Percentiles rank a stretch among this genome's conserved stretches.
Conservation (phyloP, 192 early-diverging fungal species). For the Cetraspora pellucida region DNA sequence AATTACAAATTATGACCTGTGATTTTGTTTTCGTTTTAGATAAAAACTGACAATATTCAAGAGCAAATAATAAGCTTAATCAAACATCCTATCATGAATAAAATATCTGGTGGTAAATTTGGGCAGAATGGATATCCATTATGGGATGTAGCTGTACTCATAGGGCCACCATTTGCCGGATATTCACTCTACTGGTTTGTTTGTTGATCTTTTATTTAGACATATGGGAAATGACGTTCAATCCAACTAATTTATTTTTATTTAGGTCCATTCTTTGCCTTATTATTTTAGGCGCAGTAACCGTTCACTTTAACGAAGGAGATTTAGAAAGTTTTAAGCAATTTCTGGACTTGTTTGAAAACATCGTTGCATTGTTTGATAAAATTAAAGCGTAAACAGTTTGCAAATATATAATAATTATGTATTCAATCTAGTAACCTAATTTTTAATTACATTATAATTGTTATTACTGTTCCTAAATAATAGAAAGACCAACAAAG, state of each 20-base stretch:
- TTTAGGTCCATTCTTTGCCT: constrained; percentile 13
- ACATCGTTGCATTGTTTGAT: neutral
- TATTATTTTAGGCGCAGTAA: neutral
- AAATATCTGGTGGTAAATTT: constrained; percentile 14
- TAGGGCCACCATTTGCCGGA: constrained; percentile 24
- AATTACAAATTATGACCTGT: no score
- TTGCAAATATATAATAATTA: neutral
- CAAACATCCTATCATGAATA: constrained; percentile 22
- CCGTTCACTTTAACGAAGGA: constrained; percentile 4
- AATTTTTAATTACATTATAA: neutral
- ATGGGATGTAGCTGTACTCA: neutral
- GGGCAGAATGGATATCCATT: constrained; percentile 15
- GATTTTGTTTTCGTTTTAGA: neutral
- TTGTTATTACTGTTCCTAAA: neutral
- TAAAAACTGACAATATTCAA: constrained; percentile 5
- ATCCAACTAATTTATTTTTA: neutral
- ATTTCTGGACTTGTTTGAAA: constrained; percentile 26
- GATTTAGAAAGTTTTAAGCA: constrained; percentile 23
- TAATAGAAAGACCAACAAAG: no score
- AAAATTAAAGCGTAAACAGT: neutral
- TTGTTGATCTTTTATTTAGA: no score
- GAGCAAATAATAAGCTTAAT: neutral
- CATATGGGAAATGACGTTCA: no score
- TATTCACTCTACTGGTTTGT: constrained; percentile 27
- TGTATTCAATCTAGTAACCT: neutral